phyloP scores from a whole-genome alignment of 345 rosid species.

The Syzygium grande region DNA sequence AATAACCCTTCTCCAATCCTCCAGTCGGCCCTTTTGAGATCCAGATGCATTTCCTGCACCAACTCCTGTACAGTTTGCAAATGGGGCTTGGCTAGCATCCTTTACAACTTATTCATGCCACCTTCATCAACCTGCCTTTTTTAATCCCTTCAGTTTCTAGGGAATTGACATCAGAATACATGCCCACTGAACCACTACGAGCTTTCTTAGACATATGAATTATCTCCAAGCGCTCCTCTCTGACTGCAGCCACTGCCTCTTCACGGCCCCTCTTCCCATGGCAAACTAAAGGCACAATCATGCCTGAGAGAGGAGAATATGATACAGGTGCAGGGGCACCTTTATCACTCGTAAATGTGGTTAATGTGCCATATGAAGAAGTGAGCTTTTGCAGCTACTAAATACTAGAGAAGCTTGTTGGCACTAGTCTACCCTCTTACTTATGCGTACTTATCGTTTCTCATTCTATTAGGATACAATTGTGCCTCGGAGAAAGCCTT shows the following conservation, averaged over 20 bases:
- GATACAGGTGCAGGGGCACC: neutral
- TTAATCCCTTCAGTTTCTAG: neutral
- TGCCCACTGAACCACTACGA: neutral
- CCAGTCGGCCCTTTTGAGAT: neutral
- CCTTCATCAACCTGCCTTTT: neutral
- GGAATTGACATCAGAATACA: neutral
- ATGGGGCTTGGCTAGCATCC: neutral
- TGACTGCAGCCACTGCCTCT: neutral
- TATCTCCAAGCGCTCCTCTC: neutral
- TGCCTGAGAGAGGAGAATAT: neutral
- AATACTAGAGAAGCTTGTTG: neutral
- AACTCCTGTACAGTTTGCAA: neutral
- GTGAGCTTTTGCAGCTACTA: neutral
- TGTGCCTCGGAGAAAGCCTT: neutral
- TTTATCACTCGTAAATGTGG: neutral
- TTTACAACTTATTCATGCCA: neutral
- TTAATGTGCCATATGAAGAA: neutral
- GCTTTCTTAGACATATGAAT: neutral
- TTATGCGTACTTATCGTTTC: neutral
- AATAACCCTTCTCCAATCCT: neutral
- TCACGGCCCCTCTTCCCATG: neutral
- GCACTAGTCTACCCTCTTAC: neutral
- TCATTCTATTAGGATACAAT: no score
- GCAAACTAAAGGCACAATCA: neutral
- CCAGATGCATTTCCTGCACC: neutral